A percentile compares a stretch with the other conserved stretches of the same genome.
These are phyloP conservation scores for Geosmithia flava DNA, from an alignment of 2,329 filamentous ascomycete species.

Conservation along the genomic window DNA sequence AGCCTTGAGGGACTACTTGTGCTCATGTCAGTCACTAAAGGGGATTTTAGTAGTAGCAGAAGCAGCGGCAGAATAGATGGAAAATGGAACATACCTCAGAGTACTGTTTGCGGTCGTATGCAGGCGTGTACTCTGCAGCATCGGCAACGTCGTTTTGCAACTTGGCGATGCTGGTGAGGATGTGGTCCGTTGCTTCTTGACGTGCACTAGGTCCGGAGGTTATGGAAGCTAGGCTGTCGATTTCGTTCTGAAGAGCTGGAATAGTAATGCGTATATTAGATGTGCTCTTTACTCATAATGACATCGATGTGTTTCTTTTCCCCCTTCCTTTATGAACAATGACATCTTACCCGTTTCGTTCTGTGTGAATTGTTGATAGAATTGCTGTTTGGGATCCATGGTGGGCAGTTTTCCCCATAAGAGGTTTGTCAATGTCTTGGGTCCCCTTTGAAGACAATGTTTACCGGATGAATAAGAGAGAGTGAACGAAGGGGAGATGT, in stretches of 20 bases:
- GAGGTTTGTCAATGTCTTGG: neutral
- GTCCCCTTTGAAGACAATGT: no score
- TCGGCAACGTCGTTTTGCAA: constrained; percentile 79
- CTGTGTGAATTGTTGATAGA: constrained; percentile 74
- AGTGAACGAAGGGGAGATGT: no score
- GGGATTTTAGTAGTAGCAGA: constrained; percentile 1
- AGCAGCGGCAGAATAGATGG: neutral
- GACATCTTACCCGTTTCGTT: constrained; percentile 51
- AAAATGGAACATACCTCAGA: constrained; percentile 44
- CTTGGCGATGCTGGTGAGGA: constrained; percentile 65
- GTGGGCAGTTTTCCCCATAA: neutral
- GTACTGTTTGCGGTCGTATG: constrained; percentile 84
- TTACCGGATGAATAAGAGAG: no score
- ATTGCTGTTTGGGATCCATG: constrained; percentile 54
- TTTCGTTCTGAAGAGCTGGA: constrained; percentile 63
- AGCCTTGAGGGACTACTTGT: constrained; percentile 59
- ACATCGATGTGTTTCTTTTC: no score
- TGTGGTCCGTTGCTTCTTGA: constrained; percentile 68
- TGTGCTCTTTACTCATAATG: no score
- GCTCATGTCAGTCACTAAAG: neutral
- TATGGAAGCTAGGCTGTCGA: constrained; percentile 52
- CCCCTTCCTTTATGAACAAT: neutral
- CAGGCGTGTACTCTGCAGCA: constrained; percentile 67
- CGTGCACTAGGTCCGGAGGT: constrained; percentile 58
- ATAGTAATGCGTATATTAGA: neutral